phyloP scores from a whole-genome alignment of 257 asterid species.

The Lycium ferocissimum region DNA sequence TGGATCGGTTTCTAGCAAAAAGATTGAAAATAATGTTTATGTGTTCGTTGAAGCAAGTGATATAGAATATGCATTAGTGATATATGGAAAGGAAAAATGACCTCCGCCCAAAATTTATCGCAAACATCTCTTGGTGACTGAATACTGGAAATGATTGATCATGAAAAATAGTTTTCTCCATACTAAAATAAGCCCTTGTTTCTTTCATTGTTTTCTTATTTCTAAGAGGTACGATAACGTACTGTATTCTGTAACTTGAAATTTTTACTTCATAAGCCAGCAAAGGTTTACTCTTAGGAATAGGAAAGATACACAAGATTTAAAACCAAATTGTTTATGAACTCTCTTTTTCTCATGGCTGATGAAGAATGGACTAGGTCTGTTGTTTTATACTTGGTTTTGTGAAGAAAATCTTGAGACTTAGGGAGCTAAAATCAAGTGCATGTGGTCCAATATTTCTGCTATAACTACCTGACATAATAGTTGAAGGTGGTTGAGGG shows the following conservation, averaged over 20 bases:
- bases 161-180: neutral
- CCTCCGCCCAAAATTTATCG: neutral
- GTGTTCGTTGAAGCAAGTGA: neutral
- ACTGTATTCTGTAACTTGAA: neutral
- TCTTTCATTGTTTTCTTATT: neutral
- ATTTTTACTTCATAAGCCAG: neutral
- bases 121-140: neutral
- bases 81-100: neutral
- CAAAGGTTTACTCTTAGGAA: neutral
- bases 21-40: neutral
- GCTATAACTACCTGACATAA: constrained; percentile 10
- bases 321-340: neutral
- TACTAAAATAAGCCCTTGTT: neutral
- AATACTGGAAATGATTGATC: neutral
- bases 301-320: neutral
- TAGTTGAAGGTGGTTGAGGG: neutral
- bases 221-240: neutral
- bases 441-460: neutral
- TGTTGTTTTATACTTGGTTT: neutral
- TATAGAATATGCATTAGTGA: neutral
- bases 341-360: neutral
- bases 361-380: neutral
- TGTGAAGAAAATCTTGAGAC: neutral
- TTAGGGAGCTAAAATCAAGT: neutral
- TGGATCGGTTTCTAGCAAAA: neutral